Conservation (phyloP, 371 early-diverging fungal genomes). For the Vairimorpha apis region DNA sequence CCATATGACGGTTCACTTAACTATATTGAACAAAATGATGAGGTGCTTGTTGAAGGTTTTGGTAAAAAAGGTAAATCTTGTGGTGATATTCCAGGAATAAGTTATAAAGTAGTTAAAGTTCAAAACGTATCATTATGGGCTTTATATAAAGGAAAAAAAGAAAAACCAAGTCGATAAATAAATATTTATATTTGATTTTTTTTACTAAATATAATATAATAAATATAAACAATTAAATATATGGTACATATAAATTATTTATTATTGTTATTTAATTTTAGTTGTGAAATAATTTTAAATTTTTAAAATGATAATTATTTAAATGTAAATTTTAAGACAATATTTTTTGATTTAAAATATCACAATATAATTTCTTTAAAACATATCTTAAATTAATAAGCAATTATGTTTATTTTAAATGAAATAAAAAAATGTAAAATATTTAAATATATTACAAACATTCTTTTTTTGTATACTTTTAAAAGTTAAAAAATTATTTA, state of each 20-base stretch:
- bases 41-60: constrained; percentile 62
- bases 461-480: not conserved
- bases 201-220: not conserved
- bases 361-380: no score
- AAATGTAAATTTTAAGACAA: no score
- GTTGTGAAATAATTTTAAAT: no score
- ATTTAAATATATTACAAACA: no score
- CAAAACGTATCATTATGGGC: constrained; percentile 96
- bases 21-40: constrained; percentile 85
- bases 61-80: constrained; percentile 71
- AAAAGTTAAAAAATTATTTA: not conserved
- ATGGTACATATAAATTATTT: not conserved
- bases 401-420: no score
- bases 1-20: constrained; percentile 99
- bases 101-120: constrained; percentile 99
- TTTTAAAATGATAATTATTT: no score
- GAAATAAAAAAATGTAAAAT: no score
- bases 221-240: not conserved
- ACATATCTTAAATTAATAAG: no score
- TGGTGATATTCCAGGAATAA: constrained; percentile 99
- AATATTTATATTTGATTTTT: constrained; percentile 9
- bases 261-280: not conserved
- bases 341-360: no score
- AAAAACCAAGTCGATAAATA: constrained; percentile 85
- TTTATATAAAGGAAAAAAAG: constrained; percentile 99